Base-by-base conservation (phyloP, 2,329 filamentous ascomycete species). In the Clathrospora elynae region DNA sequence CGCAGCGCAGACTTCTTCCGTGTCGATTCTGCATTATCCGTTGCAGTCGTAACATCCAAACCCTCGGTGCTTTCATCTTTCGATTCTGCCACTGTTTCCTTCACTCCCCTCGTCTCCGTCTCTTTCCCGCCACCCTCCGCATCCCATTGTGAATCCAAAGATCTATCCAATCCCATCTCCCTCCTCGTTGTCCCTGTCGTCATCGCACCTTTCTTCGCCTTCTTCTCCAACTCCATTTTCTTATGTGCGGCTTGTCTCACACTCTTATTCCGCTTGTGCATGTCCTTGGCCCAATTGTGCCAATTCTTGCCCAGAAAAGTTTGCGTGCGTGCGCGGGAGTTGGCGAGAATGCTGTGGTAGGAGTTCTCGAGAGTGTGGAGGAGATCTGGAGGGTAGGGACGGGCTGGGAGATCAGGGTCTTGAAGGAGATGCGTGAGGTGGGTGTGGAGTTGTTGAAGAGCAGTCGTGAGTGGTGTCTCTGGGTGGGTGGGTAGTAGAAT, bases 171-270 rank as follows among this genome's bases (percentile, higher is more conserved):
- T 10, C 31, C n/a, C 6, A 31, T n/a, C 26, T n/a, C 7, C 12
- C 8, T 23, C 23, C 7, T 42, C 24, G 17, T 35, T 17, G 18
- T 42, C 44, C n/a, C 6, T 10, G 6, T 26, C 24, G 2, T 18
- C 19, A 32, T 3, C 11, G 20, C 20, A 6, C 36, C 59, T 83
- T 90, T 42, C 96, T 90, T 55, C 66, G 75, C 40, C 71, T 20
- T 38, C 96, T 90, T 55, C 66, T 75, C 40, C 71, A 16, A 34
- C 9, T 23, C n/a, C 16, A 17, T 20, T 13, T n/a, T 25, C 28
- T 11, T 37, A 11, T 43, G 28, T 4, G 7, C 22, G 12, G 20
- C 28, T n/a, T 32, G 11, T 22, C 25, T 29, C 12, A 17, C 22
- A 16, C 33, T 14, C 22, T 31, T 38, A 5, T 11, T 23, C 3